A percentile compares a stretch with the other conserved stretches of the same genome.
phyloP scores from a whole-genome alignment of 306 rosid genomes.

The Inga oerstediana region DNA sequence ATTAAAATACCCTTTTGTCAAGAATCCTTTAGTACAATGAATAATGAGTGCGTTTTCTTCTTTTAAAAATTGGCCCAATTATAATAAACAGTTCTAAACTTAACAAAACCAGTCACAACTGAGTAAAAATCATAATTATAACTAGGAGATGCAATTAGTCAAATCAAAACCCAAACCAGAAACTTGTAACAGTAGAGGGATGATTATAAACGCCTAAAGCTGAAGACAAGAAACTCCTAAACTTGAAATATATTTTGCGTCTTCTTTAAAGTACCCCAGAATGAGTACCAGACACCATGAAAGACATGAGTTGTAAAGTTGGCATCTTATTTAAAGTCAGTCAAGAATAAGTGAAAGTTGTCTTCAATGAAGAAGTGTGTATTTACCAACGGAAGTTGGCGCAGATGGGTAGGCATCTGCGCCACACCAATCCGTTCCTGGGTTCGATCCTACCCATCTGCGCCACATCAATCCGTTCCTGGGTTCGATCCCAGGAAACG shows the following conservation, averaged over 20 bases:
- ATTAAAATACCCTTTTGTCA: too few species aligned
- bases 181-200: not conserved
- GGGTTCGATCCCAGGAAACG: too few species aligned
- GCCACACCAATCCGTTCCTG: too few species aligned
- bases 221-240: not conserved
- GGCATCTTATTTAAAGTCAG: not conserved
- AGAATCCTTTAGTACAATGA: too few species aligned
- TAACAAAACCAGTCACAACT: not conserved
- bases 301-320: not conserved
- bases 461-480: too few species aligned
- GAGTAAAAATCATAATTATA: not conserved
- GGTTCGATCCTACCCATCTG: too few species aligned
- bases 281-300: not conserved
- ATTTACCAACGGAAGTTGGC: too few species aligned
- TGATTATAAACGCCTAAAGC: not conserved
- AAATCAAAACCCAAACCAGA: not conserved
- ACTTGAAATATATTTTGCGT: too few species aligned
- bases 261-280: not conserved
- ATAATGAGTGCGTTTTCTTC: too few species aligned
- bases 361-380: not conserved
- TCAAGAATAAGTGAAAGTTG: not conserved
- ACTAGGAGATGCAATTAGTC: not conserved
- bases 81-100: not conserved
- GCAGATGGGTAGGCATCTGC: too few species aligned
- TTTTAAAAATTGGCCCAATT: not conserved